phyloP scores from a whole-genome alignment of 73 alveolate genomes.

The Paraurostyla sp. region DNA sequence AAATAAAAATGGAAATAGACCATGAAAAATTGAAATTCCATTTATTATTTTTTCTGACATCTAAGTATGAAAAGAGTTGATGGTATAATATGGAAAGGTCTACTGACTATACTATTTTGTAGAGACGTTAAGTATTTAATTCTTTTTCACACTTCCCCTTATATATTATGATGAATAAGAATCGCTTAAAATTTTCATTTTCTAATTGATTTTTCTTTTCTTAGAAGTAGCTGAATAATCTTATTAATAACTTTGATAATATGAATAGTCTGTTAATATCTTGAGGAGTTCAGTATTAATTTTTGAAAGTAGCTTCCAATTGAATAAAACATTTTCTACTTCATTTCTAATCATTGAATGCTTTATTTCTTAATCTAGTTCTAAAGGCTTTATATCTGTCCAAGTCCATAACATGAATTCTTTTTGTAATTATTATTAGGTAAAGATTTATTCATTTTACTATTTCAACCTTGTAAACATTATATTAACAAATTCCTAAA shows the following conservation, averaged over 20 bases:
- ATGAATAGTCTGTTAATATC: neutral
- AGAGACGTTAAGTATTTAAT: neutral
- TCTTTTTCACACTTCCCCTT: neutral
- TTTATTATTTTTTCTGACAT: neutral
- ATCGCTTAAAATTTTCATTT: neutral
- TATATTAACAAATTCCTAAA: no score
- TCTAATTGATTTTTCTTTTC: neutral
- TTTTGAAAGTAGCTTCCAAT: constrained; percentile 3
- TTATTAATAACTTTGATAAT: neutral
- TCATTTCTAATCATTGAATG: constrained; percentile 46
- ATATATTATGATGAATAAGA: neutral
- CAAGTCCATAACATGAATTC: neutral
- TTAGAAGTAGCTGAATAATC: neutral
- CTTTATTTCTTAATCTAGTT: constrained; percentile 16
- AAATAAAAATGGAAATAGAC: neutral
- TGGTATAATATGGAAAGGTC: no score
- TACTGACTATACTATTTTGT: no score
- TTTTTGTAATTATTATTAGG: neutral
- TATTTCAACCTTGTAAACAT: neutral
- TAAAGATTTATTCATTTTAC: neutral
- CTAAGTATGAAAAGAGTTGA: neutral
- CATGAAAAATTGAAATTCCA: neutral
- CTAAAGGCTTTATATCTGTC: neutral
- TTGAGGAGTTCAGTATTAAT: neutral
- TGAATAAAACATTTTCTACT: constrained; percentile 28